phyloP scores from a whole-genome alignment of 2,329 filamentous ascomycete species.

The Coniochaeta ligniaria region DNA sequence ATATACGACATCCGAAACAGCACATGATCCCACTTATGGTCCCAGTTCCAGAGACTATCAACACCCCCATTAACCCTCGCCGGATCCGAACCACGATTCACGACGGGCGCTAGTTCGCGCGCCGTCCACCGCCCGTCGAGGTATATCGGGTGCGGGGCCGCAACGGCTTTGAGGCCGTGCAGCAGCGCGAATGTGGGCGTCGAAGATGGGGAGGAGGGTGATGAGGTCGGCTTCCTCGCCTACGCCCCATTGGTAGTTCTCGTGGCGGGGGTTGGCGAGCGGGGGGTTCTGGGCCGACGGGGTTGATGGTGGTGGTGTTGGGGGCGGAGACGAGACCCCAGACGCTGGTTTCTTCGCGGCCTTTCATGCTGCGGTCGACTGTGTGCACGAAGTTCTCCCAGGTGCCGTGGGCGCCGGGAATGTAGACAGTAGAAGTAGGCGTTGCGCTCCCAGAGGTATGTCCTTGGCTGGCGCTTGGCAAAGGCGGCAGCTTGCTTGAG shows the following conservation, averaged over 20 bases:
- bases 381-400: constrained; percentile 58
- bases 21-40: constrained; percentile 16
- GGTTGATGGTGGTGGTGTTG: constrained; percentile 29
- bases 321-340: constrained; percentile 59
- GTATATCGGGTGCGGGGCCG: constrained; percentile 68
- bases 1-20: constrained; percentile 2
- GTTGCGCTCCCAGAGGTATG: constrained; percentile 65
- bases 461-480: constrained; percentile 59
- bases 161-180: constrained; percentile 70
- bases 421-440: constrained; percentile 68
- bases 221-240: constrained; percentile 15
- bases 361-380: constrained; percentile 42
- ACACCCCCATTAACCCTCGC: constrained; percentile 43
- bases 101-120: constrained; percentile 43
- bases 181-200: constrained; percentile 63
- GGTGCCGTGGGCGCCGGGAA: constrained; percentile 57
- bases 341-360: constrained; percentile 43
- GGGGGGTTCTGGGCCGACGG: constrained; percentile 39
- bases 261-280: constrained; percentile 1
- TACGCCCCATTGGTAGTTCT: constrained; percentile 12
- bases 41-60: constrained; percentile 50
- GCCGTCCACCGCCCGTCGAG: constrained; percentile 65
- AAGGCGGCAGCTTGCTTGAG: constrained; percentile 58
- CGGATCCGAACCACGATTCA: constrained; percentile 41
- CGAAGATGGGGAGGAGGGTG: constrained; percentile 70